These are phyloP conservation scores for Ceratocystis variospora DNA, from an alignment of 2,329 filamentous ascomycete genomes.

Conservation along the genomic window DNA sequence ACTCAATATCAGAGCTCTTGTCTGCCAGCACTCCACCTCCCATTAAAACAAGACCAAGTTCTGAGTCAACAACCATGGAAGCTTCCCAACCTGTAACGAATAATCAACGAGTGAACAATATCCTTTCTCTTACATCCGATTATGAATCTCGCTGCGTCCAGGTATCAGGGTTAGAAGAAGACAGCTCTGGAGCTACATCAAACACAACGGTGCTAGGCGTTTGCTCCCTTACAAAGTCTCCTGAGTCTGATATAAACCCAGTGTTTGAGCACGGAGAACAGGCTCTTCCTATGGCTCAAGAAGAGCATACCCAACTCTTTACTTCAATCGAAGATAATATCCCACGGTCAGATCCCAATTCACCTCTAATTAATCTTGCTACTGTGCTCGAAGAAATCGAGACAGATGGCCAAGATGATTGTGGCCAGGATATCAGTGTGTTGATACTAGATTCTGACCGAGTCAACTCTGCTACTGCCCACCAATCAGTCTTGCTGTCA, in stretches of 20 bases:
- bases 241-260: neutral
- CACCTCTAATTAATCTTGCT: neutral
- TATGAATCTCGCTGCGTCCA: neutral
- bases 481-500: neutral
- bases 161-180: neutral
- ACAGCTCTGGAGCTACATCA: neutral
- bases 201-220: neutral
- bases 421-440: slow-evolving; percentile 5
- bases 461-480: neutral
- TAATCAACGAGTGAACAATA: neutral
- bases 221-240: no score
- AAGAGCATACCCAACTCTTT: neutral
- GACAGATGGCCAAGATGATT: slow-evolving; percentile 9
- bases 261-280: neutral
- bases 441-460: neutral
- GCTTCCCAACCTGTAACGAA: neutral
- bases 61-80: neutral
- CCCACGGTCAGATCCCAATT: neutral
- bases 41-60: neutral
- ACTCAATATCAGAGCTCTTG: slow-evolving; percentile 8
- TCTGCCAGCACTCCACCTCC: slow-evolving; percentile 5
- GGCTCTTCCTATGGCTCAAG: neutral
- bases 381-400: slow-evolving; percentile 15
- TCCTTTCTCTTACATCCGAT: neutral
- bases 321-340: neutral